Conservation (phyloP, 2,329 filamentous ascomycete species). For the Ceratocystis albifundus region DNA sequence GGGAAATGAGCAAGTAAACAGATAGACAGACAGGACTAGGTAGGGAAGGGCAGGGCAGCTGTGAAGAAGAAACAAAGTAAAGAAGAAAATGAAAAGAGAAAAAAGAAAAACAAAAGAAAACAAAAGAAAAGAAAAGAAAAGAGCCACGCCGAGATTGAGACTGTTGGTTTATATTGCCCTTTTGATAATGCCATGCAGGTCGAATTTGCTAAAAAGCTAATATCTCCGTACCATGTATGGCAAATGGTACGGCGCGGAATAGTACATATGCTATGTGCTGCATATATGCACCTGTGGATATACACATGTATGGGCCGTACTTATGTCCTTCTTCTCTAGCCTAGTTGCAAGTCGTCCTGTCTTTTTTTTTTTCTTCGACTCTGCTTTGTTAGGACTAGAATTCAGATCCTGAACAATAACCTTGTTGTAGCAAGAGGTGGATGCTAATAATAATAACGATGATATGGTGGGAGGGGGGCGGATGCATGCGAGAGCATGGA, state of each 20-base stretch:
- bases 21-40: neutral
- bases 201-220: neutral
- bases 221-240: neutral
- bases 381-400: neutral
- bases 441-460: neutral
- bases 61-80: neutral
- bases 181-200: slow-evolving; percentile 6
- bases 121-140: neutral
- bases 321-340: neutral
- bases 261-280: neutral
- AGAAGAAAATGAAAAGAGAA: neutral
- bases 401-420: slow-evolving; percentile 3
- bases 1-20: neutral
- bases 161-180: slow-evolving; percentile 7
- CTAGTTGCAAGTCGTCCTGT: neutral
- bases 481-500: too few species aligned
- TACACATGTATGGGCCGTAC: neutral
- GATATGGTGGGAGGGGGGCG: too few species aligned
- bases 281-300: neutral
- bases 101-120: slow-evolving; percentile 6
- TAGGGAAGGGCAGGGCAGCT: neutral
- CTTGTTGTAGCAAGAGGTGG: neutral
- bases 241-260: neutral
- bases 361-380: neutral
- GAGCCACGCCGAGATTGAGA: neutral